Percentiles rank a stretch among this genome's conserved stretches.
phyloP scores from a whole-genome alignment of 1,284 basidiomycete genomes.

The Cryptococcus deneoformans region DNA sequence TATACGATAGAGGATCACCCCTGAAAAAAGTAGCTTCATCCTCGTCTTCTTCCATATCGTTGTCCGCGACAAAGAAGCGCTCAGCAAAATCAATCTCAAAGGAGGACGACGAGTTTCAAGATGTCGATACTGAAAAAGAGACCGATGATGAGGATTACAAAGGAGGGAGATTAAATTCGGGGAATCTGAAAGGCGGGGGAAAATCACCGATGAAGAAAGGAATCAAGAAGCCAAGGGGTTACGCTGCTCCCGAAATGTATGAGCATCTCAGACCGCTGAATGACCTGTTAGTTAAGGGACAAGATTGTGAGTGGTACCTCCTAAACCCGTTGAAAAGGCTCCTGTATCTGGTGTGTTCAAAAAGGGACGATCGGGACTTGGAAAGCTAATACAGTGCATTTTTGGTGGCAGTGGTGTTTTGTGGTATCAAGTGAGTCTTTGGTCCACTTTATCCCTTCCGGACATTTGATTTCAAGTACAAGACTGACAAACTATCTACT shows the following conservation, averaged over 20 bases:
- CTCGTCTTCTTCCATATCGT: no score
- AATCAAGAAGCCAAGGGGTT: constrained; percentile 27
- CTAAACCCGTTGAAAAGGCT: neutral
- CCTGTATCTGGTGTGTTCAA: neutral
- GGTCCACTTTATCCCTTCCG: neutral
- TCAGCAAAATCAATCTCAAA: neutral
- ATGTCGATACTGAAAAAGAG: neutral
- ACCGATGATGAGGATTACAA: neutral
- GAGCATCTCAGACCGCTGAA: constrained; percentile 34
- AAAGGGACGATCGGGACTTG: neutral
- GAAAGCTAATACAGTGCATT: no score
- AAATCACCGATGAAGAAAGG: neutral
- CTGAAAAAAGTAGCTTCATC: neutral
- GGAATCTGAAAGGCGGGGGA: neutral
- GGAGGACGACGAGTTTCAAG: neutral
- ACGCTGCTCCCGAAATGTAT: constrained; percentile 45
- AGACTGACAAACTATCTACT: no score
- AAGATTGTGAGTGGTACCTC: constrained; percentile 51
- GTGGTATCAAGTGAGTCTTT: constrained; percentile 61
- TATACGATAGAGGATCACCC: neutral
- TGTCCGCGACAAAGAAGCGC: neutral
- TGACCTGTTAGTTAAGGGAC: constrained; percentile 48
- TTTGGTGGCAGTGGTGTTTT: constrained; percentile 57
- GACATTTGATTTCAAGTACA: neutral
- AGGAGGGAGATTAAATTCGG: neutral